Percentiles rank a stretch among this genome's conserved stretches.
Conservation (phyloP, 768 basidiomycete genomes). For the Lactarius deliciosus region DNA sequence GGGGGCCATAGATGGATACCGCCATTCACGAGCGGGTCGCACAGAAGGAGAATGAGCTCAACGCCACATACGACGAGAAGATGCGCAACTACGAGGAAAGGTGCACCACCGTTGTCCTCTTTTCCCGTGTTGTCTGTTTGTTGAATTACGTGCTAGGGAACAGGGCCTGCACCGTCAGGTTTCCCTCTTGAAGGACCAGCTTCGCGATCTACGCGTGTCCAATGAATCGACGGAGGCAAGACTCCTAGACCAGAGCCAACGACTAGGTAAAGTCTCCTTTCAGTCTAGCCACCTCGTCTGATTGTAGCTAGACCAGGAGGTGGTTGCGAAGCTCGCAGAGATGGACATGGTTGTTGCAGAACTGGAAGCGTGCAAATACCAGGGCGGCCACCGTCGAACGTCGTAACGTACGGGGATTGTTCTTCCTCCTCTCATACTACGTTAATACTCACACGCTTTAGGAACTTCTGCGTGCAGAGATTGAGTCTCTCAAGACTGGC, state of each 20-base stretch:
- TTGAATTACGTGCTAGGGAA: slow-evolving; percentile 58
- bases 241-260: slow-evolving; percentile 85
- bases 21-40: slow-evolving; percentile 85
- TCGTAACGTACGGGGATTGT: slow-evolving; percentile 64
- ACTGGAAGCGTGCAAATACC: slow-evolving; percentile 90
- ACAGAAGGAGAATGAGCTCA: slow-evolving; percentile 94
- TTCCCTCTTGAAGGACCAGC: slow-evolving; percentile 80
- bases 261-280: slow-evolving; percentile 61
- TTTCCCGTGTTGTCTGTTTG: neutral
- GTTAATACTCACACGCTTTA: slow-evolving; percentile 34
- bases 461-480: slow-evolving; percentile 95
- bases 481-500: slow-evolving; percentile 84
- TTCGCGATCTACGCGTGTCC: slow-evolving; percentile 85
- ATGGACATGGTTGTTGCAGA: slow-evolving; percentile 95
- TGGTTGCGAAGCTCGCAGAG: slow-evolving; percentile 85
- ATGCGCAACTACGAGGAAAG: slow-evolving; percentile 95
- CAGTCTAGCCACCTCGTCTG: neutral
- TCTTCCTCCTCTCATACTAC: neutral
- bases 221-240: slow-evolving; percentile 94
- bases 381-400: slow-evolving; percentile 91
- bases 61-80: slow-evolving; percentile 95
- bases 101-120: slow-evolving; percentile 43
- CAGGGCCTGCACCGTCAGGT: slow-evolving; percentile 93
- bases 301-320: slow-evolving; percentile 73
- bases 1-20: slow-evolving; percentile 79